These are phyloP conservation scores for Dioscorea cayenensis DNA, from an alignment of 116 monocot species.

Conservation along the genomic window DNA sequence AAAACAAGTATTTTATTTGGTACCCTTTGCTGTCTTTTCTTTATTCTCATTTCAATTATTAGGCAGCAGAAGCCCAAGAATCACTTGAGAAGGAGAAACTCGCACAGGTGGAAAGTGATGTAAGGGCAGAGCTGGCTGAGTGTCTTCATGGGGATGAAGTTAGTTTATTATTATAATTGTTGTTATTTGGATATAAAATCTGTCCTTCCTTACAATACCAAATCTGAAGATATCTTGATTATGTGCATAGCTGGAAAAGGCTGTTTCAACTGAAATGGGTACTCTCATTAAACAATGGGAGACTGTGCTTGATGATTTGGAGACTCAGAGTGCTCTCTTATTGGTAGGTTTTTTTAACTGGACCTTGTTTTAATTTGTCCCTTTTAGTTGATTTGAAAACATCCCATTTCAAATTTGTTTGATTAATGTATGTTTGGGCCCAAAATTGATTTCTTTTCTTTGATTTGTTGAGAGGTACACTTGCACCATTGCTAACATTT, in stretches of 20 bases:
- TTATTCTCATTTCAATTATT: conserved; percentile 30
- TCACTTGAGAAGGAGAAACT: conserved; percentile 86
- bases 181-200: not conserved
- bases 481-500: not conserved
- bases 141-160: conserved; percentile 79
- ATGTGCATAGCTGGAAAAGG: conserved; percentile 56
- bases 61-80: conserved; percentile 98
- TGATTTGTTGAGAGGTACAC: too few species aligned
- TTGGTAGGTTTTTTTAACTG: conserved; percentile 35
- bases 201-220: not conserved
- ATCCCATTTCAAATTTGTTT: too few species aligned
- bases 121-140: conserved; percentile 66
- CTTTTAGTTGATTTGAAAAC: too few species aligned
- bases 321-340: conserved; percentile 66
- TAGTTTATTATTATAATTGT: conserved; percentile 20
- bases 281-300: conserved; percentile 71
- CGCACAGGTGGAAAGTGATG: conserved; percentile 70
- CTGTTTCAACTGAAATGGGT: conserved; percentile 76
- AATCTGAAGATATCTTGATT: conserved; percentile 12
- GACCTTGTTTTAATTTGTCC: too few species aligned
- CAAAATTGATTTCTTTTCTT: too few species aligned
- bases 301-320: conserved; percentile 69
- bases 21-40: conserved; percentile 10
- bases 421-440: too few species aligned
- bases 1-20: too few species aligned